Percentiles rank a stretch among this genome's conserved stretches.
phyloP scores from a whole-genome alignment of 139 green algal species.

The Chlamydomonas schloesseri region DNA sequence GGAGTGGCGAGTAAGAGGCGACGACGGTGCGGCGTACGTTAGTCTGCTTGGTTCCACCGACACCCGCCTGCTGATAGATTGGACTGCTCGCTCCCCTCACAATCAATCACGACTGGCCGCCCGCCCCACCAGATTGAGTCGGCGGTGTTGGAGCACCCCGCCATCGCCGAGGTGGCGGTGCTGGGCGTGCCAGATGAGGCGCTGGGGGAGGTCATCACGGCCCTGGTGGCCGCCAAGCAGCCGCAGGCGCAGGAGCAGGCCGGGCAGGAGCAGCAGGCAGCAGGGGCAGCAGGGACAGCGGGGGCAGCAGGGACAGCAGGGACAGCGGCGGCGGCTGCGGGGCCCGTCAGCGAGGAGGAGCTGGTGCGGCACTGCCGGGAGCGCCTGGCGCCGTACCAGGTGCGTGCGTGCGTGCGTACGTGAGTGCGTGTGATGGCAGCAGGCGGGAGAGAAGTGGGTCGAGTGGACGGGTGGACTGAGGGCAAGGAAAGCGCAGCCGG shows the following conservation, averaged over 20 bases:
- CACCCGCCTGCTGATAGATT: too few relatives aligned
- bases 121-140: conserved; percentile 79
- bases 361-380: conserved; percentile 50
- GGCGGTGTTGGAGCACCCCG: conserved; percentile 80
- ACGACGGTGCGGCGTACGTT: too few relatives aligned
- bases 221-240: conserved; percentile 59
- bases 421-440: not conserved
- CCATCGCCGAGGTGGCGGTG: conserved; percentile 85
- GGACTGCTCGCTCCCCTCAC: too few relatives aligned
- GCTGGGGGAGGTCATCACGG: conserved; percentile 82
- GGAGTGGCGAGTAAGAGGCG: too few relatives aligned
- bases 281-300: not conserved
- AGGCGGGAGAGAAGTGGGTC: not conserved
- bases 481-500: too few relatives aligned
- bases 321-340: not conserved
- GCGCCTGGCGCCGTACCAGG: conserved; percentile 75
- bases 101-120: not conserved
- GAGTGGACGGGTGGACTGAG: not conserved
- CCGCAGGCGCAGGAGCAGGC: too few relatives aligned
- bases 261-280: not conserved
- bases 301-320: not conserved
- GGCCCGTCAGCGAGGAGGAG: conserved; percentile 26
- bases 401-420: not conserved
- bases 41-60: too few relatives aligned
- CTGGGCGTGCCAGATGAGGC: conserved; percentile 85